Conservation (phyloP, 2,329 filamentous ascomycete species). For the Stromatinia cepivora region DNA sequence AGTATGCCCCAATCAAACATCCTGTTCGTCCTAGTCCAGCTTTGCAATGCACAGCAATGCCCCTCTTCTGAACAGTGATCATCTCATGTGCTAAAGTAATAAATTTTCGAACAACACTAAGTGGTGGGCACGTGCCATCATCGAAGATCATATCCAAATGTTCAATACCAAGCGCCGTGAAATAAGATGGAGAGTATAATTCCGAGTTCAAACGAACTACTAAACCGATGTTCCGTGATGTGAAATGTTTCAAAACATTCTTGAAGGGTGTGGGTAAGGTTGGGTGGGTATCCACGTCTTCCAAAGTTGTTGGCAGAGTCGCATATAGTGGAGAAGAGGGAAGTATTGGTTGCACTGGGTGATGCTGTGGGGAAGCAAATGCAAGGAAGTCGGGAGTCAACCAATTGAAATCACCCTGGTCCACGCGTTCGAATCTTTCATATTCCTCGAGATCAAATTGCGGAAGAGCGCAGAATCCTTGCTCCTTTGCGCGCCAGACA, state of each 20-base stretch:
- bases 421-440: constrained; percentile 90
- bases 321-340: constrained; percentile 72
- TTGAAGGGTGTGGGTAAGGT: constrained; percentile 85
- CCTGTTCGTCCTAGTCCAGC: constrained; percentile 93
- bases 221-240: constrained; percentile 82
- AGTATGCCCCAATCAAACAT: constrained; percentile 93
- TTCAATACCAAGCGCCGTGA: constrained; percentile 89
- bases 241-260: constrained; percentile 90
- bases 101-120: constrained; percentile 89
- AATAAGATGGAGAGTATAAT: constrained; percentile 95
- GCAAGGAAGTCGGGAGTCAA: constrained; percentile 92
- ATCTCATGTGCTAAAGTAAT: constrained; percentile 93
- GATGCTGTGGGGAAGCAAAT: constrained; percentile 90
- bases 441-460: constrained; percentile 98
- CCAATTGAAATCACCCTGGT: constrained; percentile 99
- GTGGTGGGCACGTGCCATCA: constrained; percentile 89
- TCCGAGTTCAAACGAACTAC: constrained; percentile 95
- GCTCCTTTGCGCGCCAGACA: constrained; percentile 98
- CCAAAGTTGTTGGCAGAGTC: constrained; percentile 72
- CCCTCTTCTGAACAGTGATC: constrained; percentile 87
- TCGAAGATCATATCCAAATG: constrained; percentile 99
- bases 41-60: constrained; percentile 98
- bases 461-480: constrained; percentile 85
- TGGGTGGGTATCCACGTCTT: constrained; percentile 68
- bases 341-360: constrained; percentile 70